phyloP scores from a whole-genome alignment of 2,329 filamentous ascomycete genomes.

The Septoria petroselini region DNA sequence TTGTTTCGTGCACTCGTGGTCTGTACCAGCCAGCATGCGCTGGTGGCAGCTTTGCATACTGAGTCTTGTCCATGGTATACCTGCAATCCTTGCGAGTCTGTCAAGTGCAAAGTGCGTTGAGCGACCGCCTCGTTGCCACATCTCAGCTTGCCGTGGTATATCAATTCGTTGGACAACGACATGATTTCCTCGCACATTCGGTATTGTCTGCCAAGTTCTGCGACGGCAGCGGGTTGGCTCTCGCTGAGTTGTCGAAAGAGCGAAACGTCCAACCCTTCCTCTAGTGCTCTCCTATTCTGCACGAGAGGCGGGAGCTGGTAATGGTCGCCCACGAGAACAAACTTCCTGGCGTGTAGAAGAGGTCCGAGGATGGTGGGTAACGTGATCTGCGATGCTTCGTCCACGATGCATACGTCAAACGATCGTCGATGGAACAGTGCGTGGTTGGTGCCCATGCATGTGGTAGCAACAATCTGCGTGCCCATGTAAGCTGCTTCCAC shows the following conservation, averaged over 20 bases:
- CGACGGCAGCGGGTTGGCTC: conserved; percentile 78
- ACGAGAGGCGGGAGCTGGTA: conserved; percentile 93
- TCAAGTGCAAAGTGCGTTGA: conserved; percentile 63
- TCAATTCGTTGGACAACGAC: conserved; percentile 85
- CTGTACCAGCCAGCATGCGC: conserved; percentile 70
- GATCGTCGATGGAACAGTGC: conserved; percentile 80
- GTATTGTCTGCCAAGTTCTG: conserved; percentile 92
- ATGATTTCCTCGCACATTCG: conserved; percentile 98
- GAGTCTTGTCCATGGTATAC: conserved; percentile 33
- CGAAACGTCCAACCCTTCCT: conserved; percentile 85
- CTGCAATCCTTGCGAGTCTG: conserved; percentile 43
- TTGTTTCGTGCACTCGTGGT: conserved; percentile 67
- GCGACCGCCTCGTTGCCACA: conserved; percentile 80
- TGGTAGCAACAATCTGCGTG: conserved; percentile 87
- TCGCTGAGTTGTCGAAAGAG: conserved; percentile 93
- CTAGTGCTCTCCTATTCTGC: conserved; percentile 81
- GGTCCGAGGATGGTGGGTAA: conserved; percentile 91
- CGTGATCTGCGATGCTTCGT: conserved; percentile 96
- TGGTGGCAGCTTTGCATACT: conserved; percentile 4
- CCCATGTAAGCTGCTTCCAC: conserved; percentile 80
- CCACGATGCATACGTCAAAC: conserved; percentile 98
- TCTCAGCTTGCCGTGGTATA: conserved; percentile 86
- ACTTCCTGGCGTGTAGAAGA: conserved; percentile 86
- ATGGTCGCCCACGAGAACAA: conserved; percentile 94
- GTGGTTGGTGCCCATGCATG: conserved; percentile 89